These are phyloP conservation scores for Maudiozyma saulgeensis DNA, from an alignment of 805 yeast genomes.

Conservation along the genomic window DNA sequence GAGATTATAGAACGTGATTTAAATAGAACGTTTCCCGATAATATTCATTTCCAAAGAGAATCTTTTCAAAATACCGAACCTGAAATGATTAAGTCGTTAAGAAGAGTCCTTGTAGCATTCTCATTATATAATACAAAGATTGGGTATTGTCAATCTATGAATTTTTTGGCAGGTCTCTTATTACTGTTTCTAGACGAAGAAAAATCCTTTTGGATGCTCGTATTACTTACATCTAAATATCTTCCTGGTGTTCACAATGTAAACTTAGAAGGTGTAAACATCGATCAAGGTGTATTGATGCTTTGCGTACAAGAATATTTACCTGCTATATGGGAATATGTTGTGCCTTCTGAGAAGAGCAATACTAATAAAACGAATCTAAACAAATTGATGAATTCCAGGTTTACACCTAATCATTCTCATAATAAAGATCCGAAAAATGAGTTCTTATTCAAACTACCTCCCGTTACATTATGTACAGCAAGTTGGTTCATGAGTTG, in stretches of 20 bases:
- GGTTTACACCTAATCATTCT: not conserved
- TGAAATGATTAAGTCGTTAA: slow-evolving; percentile 54
- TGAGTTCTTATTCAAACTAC: slow-evolving; percentile 60
- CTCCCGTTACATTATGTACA: slow-evolving; percentile 87
- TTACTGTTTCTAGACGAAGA: slow-evolving; percentile 85
- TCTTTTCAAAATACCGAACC: slow-evolving; percentile 37
- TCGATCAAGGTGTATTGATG: slow-evolving; percentile 91
- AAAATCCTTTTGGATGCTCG: slow-evolving; percentile 90
- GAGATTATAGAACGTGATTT: slow-evolving; percentile 92
- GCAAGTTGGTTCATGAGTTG: slow-evolving; percentile 98
- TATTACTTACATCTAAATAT: slow-evolving; percentile 73
- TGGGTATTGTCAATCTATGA: slow-evolving; percentile 93
- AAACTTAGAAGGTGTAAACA: slow-evolving; percentile 84
- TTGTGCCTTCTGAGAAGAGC: slow-evolving; percentile 22
- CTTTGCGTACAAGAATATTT: slow-evolving; percentile 74
- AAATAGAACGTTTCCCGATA: slow-evolving; percentile 92
- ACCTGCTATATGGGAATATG: slow-evolving; percentile 67
- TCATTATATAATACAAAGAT: slow-evolving; percentile 79
- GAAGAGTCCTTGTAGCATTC: slow-evolving; percentile 77
- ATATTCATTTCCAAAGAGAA: slow-evolving; percentile 58
- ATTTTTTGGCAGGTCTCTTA: slow-evolving; percentile 81
- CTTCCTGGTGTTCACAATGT: slow-evolving; percentile 88
- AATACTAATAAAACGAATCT: not conserved
- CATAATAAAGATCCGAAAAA: slow-evolving; percentile 10
- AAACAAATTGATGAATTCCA: slow-evolving; percentile 1